Evolutionary conservation across 805 yeast genomes (phyloP).

Genomic region (Ogataea wickerhamii): DNA sequence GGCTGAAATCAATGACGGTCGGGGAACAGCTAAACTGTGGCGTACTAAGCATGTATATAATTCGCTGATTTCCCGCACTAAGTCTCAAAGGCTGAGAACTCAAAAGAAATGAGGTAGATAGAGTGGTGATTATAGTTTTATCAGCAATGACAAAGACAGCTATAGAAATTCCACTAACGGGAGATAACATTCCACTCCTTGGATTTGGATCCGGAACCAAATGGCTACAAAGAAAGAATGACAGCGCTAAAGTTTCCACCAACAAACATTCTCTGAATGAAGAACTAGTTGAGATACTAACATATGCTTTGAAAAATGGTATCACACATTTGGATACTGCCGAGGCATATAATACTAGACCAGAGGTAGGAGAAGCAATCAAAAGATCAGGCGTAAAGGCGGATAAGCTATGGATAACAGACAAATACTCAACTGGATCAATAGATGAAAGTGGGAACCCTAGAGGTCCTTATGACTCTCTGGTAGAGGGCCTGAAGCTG

Average conservation of each 20-base stretch:
- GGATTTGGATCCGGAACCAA: constrained; percentile 57
- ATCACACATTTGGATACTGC: constrained; percentile 64
- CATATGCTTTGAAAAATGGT: constrained; percentile 47
- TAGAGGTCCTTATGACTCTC: constrained; percentile 48
- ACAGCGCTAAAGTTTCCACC: constrained; percentile 15
- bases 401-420: constrained; percentile 52
- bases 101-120: too few relatives aligned
- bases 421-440: too few relatives aligned
- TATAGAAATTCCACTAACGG: too few relatives aligned
- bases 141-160: too few relatives aligned
- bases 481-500: constrained; percentile 42
- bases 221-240: constrained; percentile 45
- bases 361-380: constrained; percentile 56
- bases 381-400: constrained; percentile 39
- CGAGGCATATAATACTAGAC: constrained; percentile 56
- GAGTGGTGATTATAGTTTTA: too few relatives aligned
- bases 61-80: too few relatives aligned
- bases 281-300: constrained; percentile 43
- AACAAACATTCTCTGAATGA: constrained; percentile 25
- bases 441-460: too few relatives aligned
- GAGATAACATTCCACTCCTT: constrained; percentile 24
- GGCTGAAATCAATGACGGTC: too few relatives aligned
- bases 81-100: too few relatives aligned
- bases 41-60: too few relatives aligned
- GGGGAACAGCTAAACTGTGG: too few relatives aligned